A percentile compares a stretch with the other conserved stretches of the same genome.
These are phyloP conservation scores for Calocera cornea DNA, from an alignment of 768 basidiomycete genomes.

Conservation along the genomic window DNA sequence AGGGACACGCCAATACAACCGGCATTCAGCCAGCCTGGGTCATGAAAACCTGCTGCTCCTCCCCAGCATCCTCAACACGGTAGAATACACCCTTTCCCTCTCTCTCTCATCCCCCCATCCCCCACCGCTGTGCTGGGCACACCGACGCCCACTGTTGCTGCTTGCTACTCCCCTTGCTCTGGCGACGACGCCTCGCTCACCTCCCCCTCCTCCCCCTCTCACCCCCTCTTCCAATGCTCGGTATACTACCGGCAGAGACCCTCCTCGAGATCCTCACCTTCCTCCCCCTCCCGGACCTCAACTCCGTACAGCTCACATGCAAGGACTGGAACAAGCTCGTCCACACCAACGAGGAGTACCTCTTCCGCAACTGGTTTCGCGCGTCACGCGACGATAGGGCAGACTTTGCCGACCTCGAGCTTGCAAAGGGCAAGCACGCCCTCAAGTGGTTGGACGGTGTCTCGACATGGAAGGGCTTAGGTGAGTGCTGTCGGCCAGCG, in stretches of 20 bases:
- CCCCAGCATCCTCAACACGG: background rate
- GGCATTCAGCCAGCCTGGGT: background rate
- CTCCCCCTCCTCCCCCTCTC: background rate
- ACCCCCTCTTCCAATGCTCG: slow-evolving; percentile 25
- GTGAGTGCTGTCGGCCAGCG: slow-evolving; percentile 28
- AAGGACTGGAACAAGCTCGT: slow-evolving; percentile 38
- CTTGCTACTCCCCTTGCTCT: background rate
- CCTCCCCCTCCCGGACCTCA: slow-evolving; percentile 36
- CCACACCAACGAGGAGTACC: slow-evolving; percentile 31
- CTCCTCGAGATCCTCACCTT: slow-evolving; percentile 36
- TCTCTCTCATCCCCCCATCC: background rate
- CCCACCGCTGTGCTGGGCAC: too few species aligned
- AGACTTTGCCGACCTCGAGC: slow-evolving; percentile 18
- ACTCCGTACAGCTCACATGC: slow-evolving; percentile 28
- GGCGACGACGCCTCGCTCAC: background rate
- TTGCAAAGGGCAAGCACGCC: slow-evolving; percentile 25
- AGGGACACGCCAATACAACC: background rate
- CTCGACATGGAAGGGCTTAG: slow-evolving; percentile 44
- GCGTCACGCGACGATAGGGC: background rate
- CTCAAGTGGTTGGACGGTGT: slow-evolving; percentile 29
- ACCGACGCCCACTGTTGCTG: background rate
- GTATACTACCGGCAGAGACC: slow-evolving; percentile 44
- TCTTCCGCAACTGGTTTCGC: slow-evolving; percentile 43
- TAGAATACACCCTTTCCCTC: background rate
- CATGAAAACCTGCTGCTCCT: background rate